A percentile compares a stretch with the other conserved stretches of the same genome.
Conservation (phyloP, 441 rosid species). For the Dalechampia spathulata region DNA sequence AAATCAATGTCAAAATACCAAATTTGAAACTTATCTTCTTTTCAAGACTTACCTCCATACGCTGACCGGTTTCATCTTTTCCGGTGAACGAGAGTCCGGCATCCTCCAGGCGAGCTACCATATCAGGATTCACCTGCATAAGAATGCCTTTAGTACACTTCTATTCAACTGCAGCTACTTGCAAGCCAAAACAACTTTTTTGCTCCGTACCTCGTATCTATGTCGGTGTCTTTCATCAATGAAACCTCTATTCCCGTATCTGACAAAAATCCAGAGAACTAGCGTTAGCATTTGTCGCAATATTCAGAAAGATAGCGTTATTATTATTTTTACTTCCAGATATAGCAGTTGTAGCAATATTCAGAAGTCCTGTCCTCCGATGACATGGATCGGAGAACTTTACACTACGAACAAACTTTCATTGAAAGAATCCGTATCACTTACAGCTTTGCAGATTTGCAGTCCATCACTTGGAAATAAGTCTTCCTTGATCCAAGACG, state of each 20-base stretch:
- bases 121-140: slow-evolving; percentile 79
- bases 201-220: slow-evolving; percentile 69
- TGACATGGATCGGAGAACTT: too few relatives aligned
- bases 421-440: too few relatives aligned
- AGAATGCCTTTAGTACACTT: background rate
- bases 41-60: slow-evolving; percentile 68
- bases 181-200: background rate
- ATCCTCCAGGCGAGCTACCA: slow-evolving; percentile 59
- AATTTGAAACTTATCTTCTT: background rate
- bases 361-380: too few relatives aligned
- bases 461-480: slow-evolving; percentile 54
- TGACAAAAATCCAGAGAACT: slow-evolving; percentile 17
- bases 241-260: slow-evolving; percentile 59
- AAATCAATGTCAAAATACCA: background rate
- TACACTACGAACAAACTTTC: too few relatives aligned
- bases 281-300: too few relatives aligned
- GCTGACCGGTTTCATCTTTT: slow-evolving; percentile 73
- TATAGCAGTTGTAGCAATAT: too few relatives aligned
- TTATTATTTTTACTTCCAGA: too few relatives aligned
- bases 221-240: slow-evolving; percentile 92
- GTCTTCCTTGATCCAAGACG: slow-evolving; percentile 89
- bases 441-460: slow-evolving; percentile 79
- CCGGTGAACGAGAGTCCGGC: slow-evolving; percentile 85
- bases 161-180: background rate
- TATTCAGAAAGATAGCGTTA: too few relatives aligned